Evolutionary conservation across 768 basidiomycete species (phyloP).

Genomic region (Phaffia tasmanica): DNA sequence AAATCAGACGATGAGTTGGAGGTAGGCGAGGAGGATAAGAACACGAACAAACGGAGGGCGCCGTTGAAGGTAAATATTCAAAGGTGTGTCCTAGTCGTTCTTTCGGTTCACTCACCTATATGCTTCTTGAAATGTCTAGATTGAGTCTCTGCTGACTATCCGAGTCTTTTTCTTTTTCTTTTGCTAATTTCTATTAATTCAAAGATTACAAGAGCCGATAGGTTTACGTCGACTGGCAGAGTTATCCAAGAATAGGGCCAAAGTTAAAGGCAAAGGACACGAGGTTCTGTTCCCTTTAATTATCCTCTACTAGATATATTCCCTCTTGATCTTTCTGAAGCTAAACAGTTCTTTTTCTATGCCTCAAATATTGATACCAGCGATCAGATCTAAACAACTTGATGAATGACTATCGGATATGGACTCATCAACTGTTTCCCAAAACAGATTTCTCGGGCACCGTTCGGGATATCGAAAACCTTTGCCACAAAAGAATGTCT

Average conservation of each 20-base stretch:
- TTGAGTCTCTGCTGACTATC: not conserved
- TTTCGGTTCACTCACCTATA: not conserved
- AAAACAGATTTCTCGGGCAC: slow-evolving; percentile 80
- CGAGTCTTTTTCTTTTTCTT: not conserved
- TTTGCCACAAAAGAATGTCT: slow-evolving; percentile 78
- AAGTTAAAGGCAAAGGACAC: slow-evolving; percentile 75
- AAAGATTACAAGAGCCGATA: slow-evolving; percentile 54
- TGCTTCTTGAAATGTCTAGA: not conserved
- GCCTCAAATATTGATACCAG: slow-evolving; percentile 43
- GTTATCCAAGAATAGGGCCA: slow-evolving; percentile 59
- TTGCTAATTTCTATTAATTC: not conserved
- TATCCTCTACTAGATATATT: not conserved
- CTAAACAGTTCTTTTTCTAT: not conserved
- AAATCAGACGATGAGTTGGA: not conserved
- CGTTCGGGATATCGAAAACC: slow-evolving; percentile 68
- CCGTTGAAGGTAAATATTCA: slow-evolving; percentile 60
- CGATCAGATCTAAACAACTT: slow-evolving; percentile 67
- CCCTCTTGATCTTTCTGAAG: no score
- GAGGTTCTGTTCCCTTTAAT: slow-evolving; percentile 50
- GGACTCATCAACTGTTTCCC: slow-evolving; percentile 88
- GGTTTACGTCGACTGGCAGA: slow-evolving; percentile 74
- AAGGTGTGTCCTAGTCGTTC: slow-evolving; percentile 31
- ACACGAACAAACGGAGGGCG: slow-evolving; percentile 44
- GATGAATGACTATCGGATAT: slow-evolving; percentile 78
- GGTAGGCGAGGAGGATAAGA: slow-evolving; percentile 32